Evolutionary conservation across 805 yeast genomes (phyloP).

Genomic region (Middelhovenomyces tepae): DNA sequence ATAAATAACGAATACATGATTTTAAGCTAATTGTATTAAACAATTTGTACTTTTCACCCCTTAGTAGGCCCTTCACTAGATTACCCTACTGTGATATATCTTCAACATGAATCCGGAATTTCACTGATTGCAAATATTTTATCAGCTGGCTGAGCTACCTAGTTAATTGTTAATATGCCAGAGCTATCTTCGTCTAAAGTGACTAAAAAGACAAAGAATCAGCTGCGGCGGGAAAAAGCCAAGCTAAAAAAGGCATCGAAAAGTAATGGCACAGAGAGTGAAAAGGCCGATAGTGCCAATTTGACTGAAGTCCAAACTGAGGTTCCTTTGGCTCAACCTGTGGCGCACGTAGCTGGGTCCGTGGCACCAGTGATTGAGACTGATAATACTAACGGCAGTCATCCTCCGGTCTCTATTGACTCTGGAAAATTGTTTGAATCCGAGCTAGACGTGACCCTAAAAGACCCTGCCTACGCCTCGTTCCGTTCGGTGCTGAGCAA

Average conservation of each 20-base stretch:
- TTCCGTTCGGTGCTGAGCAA: constrained; percentile 30
- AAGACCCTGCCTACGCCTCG: constrained; percentile 28
- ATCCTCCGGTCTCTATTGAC: background rate
- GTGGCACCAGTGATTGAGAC: constrained; percentile 2
- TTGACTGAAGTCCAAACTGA: constrained; percentile 2
- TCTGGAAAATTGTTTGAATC: constrained; percentile 12
- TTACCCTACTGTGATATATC: too few relatives aligned
- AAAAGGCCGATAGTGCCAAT: constrained; percentile 10
- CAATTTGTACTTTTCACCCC: too few relatives aligned
- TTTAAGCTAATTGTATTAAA: too few relatives aligned
- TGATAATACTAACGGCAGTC: background rate
- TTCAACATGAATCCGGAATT: too few relatives aligned
- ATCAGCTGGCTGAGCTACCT: too few relatives aligned
- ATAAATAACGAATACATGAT: too few relatives aligned
- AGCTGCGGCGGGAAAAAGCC: constrained; percentile 33
- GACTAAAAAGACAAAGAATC: constrained; percentile 28
- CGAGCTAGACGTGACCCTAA: constrained; percentile 20
- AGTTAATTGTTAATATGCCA: too few relatives aligned
- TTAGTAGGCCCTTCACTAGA: too few relatives aligned
- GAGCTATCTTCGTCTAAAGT: background rate
- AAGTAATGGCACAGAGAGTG: constrained; percentile 13
- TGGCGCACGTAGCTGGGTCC: constrained; percentile 2
- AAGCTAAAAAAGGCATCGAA: constrained; percentile 31
- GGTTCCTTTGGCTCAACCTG: background rate
- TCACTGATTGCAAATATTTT: too few relatives aligned